A percentile compares a stretch with the other conserved stretches of the same genome.
Evolutionary conservation across 768 basidiomycete species (phyloP).

Genomic region (Suillus brevipes): DNA sequence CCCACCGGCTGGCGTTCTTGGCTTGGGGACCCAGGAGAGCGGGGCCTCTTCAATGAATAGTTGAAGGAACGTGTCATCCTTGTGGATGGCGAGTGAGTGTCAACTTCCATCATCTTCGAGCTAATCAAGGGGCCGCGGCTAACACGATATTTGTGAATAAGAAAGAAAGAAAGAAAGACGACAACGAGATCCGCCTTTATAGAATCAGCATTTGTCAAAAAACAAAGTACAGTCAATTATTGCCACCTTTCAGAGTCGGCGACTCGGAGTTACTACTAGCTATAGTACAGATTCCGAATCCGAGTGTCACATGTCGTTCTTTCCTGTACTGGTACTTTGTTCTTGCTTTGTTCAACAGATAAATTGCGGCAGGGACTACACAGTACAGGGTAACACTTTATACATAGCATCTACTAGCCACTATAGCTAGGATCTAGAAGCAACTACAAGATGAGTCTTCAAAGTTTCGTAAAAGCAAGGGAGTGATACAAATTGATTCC

Average conservation of each 20-base stretch:
- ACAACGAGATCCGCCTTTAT: neutral
- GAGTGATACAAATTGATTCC: neutral
- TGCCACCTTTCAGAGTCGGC: neutral
- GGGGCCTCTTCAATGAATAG: constrained; percentile 52
- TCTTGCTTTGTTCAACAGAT: neutral
- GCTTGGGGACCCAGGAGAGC: constrained; percentile 53
- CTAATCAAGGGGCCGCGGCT: neutral
- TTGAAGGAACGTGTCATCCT: constrained; percentile 36
- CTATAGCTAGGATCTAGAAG: constrained; percentile 1
- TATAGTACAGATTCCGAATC: neutral
- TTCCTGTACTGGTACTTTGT: neutral
- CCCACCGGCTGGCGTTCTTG: constrained; percentile 60
- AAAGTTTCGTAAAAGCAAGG: neutral
- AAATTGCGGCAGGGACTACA: neutral
- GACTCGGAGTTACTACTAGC: constrained; percentile 2
- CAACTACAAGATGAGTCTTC: neutral
- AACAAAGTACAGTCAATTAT: neutral
- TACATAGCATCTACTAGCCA: neutral
- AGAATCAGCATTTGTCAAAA: neutral
- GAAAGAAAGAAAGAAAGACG: neutral
- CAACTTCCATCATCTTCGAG: constrained; percentile 49
- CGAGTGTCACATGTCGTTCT: no score
- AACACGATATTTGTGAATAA: neutral
- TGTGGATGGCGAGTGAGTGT: constrained; percentile 46
- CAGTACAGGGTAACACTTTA: neutral